Base-by-base conservation (phyloP, 495 filamentous ascomycete genomes). In the Penicillium manginii region DNA sequence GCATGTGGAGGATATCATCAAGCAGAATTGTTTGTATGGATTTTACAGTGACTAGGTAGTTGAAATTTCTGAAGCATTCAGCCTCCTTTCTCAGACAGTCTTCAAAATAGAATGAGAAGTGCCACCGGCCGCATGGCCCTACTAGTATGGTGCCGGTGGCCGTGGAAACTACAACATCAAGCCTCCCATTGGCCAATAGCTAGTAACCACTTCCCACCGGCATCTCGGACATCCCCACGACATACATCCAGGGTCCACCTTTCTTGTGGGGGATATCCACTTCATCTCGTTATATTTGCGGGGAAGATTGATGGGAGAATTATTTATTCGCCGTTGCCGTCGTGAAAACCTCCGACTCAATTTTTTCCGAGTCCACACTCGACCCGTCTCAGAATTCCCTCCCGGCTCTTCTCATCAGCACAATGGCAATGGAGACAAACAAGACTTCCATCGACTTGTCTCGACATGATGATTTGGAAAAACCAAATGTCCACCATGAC, bases 401-500 rank as follows among this genome's bases (percentile, higher is more conserved):
- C 35, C 35, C 11, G 15, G 1, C 15, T 37, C 0, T 11, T 14
- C 1, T 1, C 35, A 37, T n/a, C 35, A 37, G 4, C 5, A 37
- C 35, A 37, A 37, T 37, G 35, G 35, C 35, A 11, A 37, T 11
- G 35, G 35, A 10, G 15, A 15, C 35, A n/a, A 37, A 37, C 11
- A 37, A n/a, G 35, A 37, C 15, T 14, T 37, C 35, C 12, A 6
- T 3, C 15, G 35, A 14, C 35, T n/a, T 37, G 4, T 3, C 35
- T 37, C 35, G 3, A 37, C 35, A 37, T 37, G 35, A 37, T 15
- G 35, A 37, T 37, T n/a, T 37, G 35, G 35, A 37, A 11, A 37
- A 37, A 37, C 35, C 15, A n/a, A n/a, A 37, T n/a, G 35, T 43
- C n/a, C 46, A 50, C 15, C 32, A 57, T 32, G 33, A 39, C 7